phyloP scores from a whole-genome alignment of 2,329 filamentous ascomycete genomes.

The Pseudogymnoascus sp. region DNA sequence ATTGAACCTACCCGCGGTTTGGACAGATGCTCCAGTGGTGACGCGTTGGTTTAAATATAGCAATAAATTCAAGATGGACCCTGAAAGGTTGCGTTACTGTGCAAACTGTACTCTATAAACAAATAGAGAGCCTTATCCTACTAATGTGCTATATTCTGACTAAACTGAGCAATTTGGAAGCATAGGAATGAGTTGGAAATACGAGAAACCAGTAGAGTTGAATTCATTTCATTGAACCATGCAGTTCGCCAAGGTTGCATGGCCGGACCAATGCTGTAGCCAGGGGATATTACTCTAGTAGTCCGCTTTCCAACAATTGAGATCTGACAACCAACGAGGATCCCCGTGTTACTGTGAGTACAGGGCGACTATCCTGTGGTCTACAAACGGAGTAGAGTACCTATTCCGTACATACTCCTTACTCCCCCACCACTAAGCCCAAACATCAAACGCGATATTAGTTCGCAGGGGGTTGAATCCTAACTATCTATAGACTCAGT shows the following conservation, averaged over 20 bases:
- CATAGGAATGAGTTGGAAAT: neutral
- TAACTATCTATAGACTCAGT: conserved; percentile 3
- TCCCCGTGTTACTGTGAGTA: neutral
- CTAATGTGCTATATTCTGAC: neutral
- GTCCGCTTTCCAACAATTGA: conserved; percentile 1
- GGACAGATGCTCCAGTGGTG: neutral
- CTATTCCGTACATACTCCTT: neutral
- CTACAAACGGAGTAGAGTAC: neutral
- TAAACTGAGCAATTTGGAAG: neutral
- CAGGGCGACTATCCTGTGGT: neutral
- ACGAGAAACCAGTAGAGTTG: neutral
- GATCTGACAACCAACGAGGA: conserved; percentile 8
- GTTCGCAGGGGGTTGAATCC: neutral
- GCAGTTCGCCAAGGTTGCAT: neutral
- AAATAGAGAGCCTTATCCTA: neutral
- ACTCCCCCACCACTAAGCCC: neutral
- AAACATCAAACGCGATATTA: conserved; percentile 5
- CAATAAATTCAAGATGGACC: neutral
- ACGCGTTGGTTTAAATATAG: conserved; percentile 6
- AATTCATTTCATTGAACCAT: neutral
- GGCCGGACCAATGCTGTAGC: neutral
- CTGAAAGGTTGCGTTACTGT: neutral
- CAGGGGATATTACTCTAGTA: neutral
- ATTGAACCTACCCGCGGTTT: neutral
- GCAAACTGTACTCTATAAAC: neutral